Evolutionary conservation across 2,329 filamentous ascomycete genomes (phyloP).

Genomic region (Lasiodiplodia sp.): DNA sequence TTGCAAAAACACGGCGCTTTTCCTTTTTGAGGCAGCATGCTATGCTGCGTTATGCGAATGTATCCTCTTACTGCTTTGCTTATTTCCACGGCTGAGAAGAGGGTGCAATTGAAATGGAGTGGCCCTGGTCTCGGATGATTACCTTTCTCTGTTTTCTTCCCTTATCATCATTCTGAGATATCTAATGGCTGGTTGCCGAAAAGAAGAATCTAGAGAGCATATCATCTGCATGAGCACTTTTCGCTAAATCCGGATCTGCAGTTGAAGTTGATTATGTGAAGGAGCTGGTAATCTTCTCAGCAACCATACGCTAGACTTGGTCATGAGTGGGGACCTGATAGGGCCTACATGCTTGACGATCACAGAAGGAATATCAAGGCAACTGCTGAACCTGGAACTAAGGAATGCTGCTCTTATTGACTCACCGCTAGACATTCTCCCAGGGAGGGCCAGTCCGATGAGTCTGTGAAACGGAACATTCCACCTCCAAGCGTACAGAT

Average conservation of each 20-base stretch:
- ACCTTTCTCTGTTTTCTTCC: neutral
- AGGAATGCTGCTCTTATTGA: neutral
- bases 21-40: neutral
- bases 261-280: neutral
- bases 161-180: neutral
- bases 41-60: conserved; percentile 2
- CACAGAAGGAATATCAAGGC: neutral
- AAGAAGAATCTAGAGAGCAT: conserved; percentile 1
- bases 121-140: neutral
- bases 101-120: neutral
- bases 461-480: neutral
- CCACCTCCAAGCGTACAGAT: neutral
- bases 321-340: neutral
- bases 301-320: neutral
- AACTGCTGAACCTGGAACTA: neutral
- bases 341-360: neutral
- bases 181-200: conserved; percentile 13
- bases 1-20: conserved; percentile 4
- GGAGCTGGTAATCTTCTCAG: neutral
- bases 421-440: neutral
- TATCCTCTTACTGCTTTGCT: neutral
- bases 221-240: neutral
- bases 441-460: neutral
- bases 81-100: neutral
- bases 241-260: neutral